Conservation (phyloP, 2,329 filamentous ascomycete species). For the Claviceps paspali region DNA sequence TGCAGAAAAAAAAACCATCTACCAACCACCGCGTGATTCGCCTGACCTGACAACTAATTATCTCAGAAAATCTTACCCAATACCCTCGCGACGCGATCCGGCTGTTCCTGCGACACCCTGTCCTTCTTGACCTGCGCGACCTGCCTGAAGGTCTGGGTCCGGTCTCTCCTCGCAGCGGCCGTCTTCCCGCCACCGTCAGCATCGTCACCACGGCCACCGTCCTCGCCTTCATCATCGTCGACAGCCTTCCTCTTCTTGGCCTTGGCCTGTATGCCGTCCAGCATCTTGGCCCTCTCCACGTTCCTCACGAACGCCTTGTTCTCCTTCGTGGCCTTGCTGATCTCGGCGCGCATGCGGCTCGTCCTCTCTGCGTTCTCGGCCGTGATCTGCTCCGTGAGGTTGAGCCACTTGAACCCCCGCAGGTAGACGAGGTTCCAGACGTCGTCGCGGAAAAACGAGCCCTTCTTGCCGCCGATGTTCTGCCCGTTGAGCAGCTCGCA, state of each 20-base stretch:
- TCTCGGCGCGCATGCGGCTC: conserved; percentile 62
- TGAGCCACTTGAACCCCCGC: conserved; percentile 69
- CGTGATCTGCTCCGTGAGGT: conserved; percentile 62
- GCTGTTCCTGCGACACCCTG: conserved; percentile 27
- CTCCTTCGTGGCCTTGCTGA: conserved; percentile 59
- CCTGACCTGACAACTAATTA: no score
- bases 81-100: conserved; percentile 42
- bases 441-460: conserved; percentile 70
- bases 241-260: conserved; percentile 26
- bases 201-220: neutral
- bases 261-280: conserved; percentile 55
- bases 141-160: conserved; percentile 47
- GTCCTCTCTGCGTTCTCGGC: conserved; percentile 68
- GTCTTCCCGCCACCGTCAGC: neutral
- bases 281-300: conserved; percentile 65
- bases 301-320: conserved; percentile 71
- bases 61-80: conserved; percentile 48
- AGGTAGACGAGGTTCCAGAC: conserved; percentile 76
- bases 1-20: no score
- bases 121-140: conserved; percentile 40
- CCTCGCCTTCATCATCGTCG: conserved; percentile 8
- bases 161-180: conserved; percentile 11
- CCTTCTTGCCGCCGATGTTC: conserved; percentile 72
- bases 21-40: no score
- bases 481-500: conserved; percentile 63